phyloP scores from a whole-genome alignment of 1,139 yeast genomes.

The Casaregolazyma suthepensis region DNA sequence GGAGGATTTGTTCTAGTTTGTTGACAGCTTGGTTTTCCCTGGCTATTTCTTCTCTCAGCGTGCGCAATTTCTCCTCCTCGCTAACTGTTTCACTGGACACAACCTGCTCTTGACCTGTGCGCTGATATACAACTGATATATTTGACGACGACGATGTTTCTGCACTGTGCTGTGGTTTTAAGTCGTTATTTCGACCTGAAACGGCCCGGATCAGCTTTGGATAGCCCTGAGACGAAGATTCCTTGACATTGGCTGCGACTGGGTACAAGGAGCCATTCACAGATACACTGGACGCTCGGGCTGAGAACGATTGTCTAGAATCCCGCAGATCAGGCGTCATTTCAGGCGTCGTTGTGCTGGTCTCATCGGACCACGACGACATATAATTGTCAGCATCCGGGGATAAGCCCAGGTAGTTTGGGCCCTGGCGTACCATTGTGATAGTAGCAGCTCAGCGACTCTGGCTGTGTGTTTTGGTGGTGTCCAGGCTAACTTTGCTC shows the following conservation, averaged over 20 bases:
- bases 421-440: background rate
- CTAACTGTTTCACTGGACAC: background rate
- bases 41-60: slow-evolving; percentile 23
- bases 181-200: background rate
- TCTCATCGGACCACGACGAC: background rate
- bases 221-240: background rate
- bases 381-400: background rate
- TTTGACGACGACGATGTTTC: background rate
- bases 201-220: background rate
- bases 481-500: background rate
- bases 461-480: background rate
- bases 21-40: slow-evolving; percentile 20
- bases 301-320: background rate
- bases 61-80: slow-evolving; percentile 3
- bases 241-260: background rate
- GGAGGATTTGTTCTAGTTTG: slow-evolving; percentile 21
- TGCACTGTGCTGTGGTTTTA: background rate
- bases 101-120: background rate
- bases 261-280: background rate
- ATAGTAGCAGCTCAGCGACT: background rate
- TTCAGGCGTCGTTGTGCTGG: background rate
- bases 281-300: background rate
- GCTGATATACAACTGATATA: background rate
- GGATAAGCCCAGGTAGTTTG: background rate
- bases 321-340: background rate